These are phyloP conservation scores for Aspergillus pseudoterreus DNA, from an alignment of 2,329 filamentous ascomycete species.

Conservation along the genomic window DNA sequence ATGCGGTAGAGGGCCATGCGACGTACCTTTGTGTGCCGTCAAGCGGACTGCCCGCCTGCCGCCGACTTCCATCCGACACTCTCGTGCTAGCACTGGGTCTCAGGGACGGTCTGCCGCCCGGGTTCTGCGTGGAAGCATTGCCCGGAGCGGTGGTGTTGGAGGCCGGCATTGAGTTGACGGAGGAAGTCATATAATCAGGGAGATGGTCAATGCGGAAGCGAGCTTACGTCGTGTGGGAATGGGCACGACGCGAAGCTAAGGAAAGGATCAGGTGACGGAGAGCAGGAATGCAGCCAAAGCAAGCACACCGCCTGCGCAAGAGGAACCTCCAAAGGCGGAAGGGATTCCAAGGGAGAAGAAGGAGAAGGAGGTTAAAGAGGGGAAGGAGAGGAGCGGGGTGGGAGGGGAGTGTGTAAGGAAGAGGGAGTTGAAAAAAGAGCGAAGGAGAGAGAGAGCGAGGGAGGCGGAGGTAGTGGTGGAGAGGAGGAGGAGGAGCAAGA, in stretches of 20 bases:
- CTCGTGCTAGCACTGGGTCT: conserved; percentile 50
- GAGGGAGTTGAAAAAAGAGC: conserved; percentile 2
- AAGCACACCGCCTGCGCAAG: conserved; percentile 39
- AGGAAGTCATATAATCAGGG: conserved; percentile 37
- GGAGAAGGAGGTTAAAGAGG: conserved; percentile 6
- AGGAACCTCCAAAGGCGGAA: conserved; percentile 11
- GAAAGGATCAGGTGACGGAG: conserved; percentile 7
- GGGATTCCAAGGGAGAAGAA: conserved; percentile 9
- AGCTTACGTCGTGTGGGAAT: conserved; percentile 32
- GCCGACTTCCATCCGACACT: conserved; percentile 51
- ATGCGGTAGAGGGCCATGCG: conserved; percentile 2
- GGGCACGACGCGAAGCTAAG: conserved; percentile 31
- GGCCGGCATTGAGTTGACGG: conserved; percentile 34
- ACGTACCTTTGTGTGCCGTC: conserved; percentile 55
- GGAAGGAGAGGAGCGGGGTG: conserved; percentile 1
- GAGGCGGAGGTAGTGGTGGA: conserved; percentile 1
- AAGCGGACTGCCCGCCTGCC: conserved; percentile 54
- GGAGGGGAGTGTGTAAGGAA: conserved; percentile 1
- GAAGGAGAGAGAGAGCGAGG: conserved; percentile 8
- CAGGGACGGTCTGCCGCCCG: conserved; percentile 42
- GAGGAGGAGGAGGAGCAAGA: conserved; percentile 1
- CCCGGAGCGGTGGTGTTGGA: conserved; percentile 35
- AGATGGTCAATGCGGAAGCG: conserved; percentile 21
- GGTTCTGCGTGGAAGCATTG: conserved; percentile 38
- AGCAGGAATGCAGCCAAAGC: conserved; percentile 32